phyloP scores from a whole-genome alignment of 2,329 filamentous ascomycete genomes.

The Sarocladiaceae sp. region DNA sequence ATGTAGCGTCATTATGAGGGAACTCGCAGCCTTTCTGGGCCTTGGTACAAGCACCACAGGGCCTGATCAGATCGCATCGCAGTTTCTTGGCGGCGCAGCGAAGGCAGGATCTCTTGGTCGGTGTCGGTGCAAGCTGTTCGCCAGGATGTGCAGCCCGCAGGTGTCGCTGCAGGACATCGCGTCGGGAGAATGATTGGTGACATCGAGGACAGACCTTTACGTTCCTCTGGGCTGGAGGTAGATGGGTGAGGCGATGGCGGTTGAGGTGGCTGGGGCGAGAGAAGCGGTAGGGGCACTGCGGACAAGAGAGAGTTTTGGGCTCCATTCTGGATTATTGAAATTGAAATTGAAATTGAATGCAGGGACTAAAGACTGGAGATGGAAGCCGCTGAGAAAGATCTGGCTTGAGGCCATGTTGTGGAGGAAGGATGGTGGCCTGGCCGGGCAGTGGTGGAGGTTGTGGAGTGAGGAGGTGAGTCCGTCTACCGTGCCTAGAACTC shows the following conservation, averaged over 20 bases:
- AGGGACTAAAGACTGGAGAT: no score
- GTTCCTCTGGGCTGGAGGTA: background rate
- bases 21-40: background rate
- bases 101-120: constrained; percentile 4
- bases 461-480: no score
- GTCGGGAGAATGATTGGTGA: background rate
- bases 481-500: no score
- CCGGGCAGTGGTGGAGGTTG: no score
- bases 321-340: no score
- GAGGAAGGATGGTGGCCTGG: no score
- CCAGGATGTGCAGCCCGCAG: background rate
- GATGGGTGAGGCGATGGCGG: constrained; percentile 4
- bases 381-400: no score
- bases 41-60: background rate
- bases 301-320: no score
- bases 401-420: no score
- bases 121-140: background rate
- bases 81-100: constrained; percentile 4
- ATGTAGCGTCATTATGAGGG: no score
- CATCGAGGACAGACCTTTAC: background rate
- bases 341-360: no score
- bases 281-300: no score
- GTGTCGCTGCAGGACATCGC: constrained; percentile 3
- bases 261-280: constrained; percentile 3
- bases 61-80: background rate